phyloP scores from a whole-genome alignment of 345 rosid genomes.

The Eucalyptus albens region DNA sequence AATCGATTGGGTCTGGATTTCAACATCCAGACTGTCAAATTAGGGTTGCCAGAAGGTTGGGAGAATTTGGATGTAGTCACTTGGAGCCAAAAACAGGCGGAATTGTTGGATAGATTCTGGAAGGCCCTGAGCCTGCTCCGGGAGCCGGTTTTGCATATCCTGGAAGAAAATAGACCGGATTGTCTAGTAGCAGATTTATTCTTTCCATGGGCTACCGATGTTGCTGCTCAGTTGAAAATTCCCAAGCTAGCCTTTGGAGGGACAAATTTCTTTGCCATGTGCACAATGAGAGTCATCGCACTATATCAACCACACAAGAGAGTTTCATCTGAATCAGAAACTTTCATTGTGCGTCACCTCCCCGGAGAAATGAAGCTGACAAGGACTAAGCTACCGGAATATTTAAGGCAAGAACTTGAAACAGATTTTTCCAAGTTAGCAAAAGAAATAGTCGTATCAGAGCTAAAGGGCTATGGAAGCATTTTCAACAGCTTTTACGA shows the following conservation, averaged over 20 bases:
- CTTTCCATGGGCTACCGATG: too few species aligned
- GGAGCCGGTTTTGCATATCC: background rate
- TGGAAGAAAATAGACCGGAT: background rate
- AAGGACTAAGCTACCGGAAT: constrained; percentile 15
- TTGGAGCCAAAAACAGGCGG: background rate
- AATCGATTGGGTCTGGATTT: constrained; percentile 7
- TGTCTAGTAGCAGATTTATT: constrained; percentile 14
- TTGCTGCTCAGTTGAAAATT: too few species aligned
- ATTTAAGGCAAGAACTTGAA: background rate
- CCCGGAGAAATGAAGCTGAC: constrained; percentile 26
- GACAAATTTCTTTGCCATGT: too few species aligned
- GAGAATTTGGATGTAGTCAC: background rate
- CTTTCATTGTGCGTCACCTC: constrained; percentile 11
- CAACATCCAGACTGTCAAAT: constrained; percentile 4
- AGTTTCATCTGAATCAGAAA: constrained; percentile 12
- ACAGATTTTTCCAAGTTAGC: background rate
- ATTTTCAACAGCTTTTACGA: constrained; percentile 28
- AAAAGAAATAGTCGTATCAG: background rate
- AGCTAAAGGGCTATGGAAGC: constrained; percentile 6
- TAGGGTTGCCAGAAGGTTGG: constrained; percentile 26
- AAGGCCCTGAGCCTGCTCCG: background rate
- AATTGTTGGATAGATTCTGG: background rate
- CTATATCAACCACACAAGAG: background rate
- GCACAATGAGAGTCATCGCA: too few species aligned
- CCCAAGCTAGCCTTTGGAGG: too few species aligned